Percentiles rank a stretch among this genome's conserved stretches.
These are phyloP conservation scores for Meripilus lineatus DNA, from an alignment of 1,284 basidiomycete genomes.

Conservation along the genomic window DNA sequence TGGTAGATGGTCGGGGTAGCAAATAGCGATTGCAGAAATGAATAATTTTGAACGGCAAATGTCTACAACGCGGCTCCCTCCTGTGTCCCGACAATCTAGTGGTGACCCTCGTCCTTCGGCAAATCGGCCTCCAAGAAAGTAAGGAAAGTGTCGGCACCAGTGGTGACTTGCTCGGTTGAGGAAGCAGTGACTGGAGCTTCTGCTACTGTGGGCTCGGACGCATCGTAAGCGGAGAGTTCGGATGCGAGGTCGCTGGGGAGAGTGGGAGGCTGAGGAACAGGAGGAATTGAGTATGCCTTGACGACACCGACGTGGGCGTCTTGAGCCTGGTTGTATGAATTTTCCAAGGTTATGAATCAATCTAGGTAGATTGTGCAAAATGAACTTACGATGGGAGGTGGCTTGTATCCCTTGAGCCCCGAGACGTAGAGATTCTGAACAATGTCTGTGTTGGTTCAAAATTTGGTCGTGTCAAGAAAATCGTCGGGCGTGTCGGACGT, in stretches of 20 bases:
- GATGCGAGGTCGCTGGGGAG: slow-evolving; percentile 76
- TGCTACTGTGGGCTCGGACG: slow-evolving; percentile 63
- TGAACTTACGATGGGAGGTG: slow-evolving; percentile 45
- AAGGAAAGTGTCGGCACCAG: slow-evolving; percentile 57
- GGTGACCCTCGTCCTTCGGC: slow-evolving; percentile 52
- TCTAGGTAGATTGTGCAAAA: slow-evolving; percentile 7
- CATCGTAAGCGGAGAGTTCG: slow-evolving; percentile 79
- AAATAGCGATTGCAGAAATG: too few relatives aligned
- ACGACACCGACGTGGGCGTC: slow-evolving; percentile 82
- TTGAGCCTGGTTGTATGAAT: slow-evolving; percentile 49
- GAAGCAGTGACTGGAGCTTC: slow-evolving; percentile 23
- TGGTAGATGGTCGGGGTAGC: too few relatives aligned
- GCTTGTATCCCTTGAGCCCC: slow-evolving; percentile 90
- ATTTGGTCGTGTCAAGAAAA: slow-evolving; percentile 5
- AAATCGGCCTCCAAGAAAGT: slow-evolving; percentile 54
- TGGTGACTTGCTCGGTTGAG: slow-evolving; percentile 27
- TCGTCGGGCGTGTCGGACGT: slow-evolving; percentile 5
- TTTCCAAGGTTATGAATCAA: slow-evolving; percentile 6
- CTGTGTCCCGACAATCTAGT: too few relatives aligned
- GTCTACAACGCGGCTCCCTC: too few relatives aligned
- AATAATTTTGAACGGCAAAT: too few relatives aligned
- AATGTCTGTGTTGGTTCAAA: slow-evolving; percentile 62
- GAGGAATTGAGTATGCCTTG: slow-evolving; percentile 67
- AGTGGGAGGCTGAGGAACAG: slow-evolving; percentile 62
- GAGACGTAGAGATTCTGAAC: slow-evolving; percentile 90